Conservation (phyloP, 1,284 basidiomycete species). For the Kwoniella shivajii region DNA sequence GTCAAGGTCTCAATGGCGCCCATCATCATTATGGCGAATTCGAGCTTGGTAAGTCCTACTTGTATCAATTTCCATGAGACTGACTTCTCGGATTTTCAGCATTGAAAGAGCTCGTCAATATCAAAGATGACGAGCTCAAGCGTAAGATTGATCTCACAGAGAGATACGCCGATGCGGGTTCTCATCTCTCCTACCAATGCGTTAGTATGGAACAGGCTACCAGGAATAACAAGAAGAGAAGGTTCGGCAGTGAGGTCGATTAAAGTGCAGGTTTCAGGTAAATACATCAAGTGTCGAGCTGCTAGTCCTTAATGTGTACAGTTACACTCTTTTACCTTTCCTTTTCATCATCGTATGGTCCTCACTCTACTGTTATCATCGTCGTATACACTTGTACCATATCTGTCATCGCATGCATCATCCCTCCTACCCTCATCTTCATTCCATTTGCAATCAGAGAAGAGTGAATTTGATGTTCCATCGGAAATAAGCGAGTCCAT, state of each 20-base stretch:
- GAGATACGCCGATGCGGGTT: constrained; percentile 17
- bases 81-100: constrained; percentile 3
- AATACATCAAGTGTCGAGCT: too few species aligned
- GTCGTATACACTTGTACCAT: too few species aligned
- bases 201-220: constrained; percentile 14
- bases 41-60: constrained; percentile 1
- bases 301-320: too few species aligned
- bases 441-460: too few species aligned
- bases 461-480: too few species aligned
- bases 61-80: neutral
- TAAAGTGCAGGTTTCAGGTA: too few species aligned
- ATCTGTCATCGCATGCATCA: too few species aligned
- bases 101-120: constrained; percentile 4
- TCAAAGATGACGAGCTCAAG: constrained; percentile 16
- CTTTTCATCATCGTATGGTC: too few species aligned
- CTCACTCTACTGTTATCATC: too few species aligned
- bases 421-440: too few species aligned
- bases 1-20: neutral
- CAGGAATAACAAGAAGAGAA: constrained; percentile 5
- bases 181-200: constrained; percentile 17
- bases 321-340: too few species aligned
- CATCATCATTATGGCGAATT: neutral
- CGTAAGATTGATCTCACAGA: constrained; percentile 18
- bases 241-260: neutral
- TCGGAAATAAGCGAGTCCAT: too few species aligned